These are phyloP conservation scores for Entamoeba moshkovskii DNA, from an alignment of 208 protist species.

Conservation along the genomic window DNA sequence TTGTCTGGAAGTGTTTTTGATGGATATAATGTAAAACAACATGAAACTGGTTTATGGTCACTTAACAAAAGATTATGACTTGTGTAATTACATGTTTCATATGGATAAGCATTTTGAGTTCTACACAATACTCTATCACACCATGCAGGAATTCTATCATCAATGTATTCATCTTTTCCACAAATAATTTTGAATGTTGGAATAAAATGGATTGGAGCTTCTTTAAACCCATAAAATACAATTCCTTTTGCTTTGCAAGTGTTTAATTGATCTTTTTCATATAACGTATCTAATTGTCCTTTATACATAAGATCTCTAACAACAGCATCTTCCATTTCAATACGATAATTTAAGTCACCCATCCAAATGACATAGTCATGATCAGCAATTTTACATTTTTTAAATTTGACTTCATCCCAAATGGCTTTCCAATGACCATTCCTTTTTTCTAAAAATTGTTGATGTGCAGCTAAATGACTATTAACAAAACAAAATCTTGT, in stretches of 20 bases:
- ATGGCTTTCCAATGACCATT: conserved; percentile 43
- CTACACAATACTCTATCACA: conserved; percentile 34
- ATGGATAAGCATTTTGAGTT: background rate
- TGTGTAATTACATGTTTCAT: background rate
- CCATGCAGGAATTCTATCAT: conserved; percentile 10
- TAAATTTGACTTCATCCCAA: background rate
- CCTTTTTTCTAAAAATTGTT: conserved; percentile 48
- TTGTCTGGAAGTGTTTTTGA: background rate
- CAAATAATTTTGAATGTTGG: conserved; percentile 54
- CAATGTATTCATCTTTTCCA: background rate
- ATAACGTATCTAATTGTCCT: background rate
- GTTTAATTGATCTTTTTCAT: conserved; percentile 24
- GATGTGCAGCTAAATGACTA: conserved; percentile 65
- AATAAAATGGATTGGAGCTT: conserved; percentile 59
- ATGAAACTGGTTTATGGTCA: conserved; percentile 35
- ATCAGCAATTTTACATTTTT: conserved; percentile 27
- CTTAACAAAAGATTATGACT: background rate
- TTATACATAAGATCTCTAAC: background rate
- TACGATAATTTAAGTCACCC: conserved; percentile 79
- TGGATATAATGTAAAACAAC: background rate
- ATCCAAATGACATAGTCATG: conserved; percentile 71
- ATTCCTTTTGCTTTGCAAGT: background rate
- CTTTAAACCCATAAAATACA: conserved; percentile 57
- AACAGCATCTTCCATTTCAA: conserved; percentile 43
- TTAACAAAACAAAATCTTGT: conserved; percentile 65